These are phyloP conservation scores for Gossypium davidsonii DNA, from an alignment of 441 rosid genomes.

Conservation along the genomic window DNA sequence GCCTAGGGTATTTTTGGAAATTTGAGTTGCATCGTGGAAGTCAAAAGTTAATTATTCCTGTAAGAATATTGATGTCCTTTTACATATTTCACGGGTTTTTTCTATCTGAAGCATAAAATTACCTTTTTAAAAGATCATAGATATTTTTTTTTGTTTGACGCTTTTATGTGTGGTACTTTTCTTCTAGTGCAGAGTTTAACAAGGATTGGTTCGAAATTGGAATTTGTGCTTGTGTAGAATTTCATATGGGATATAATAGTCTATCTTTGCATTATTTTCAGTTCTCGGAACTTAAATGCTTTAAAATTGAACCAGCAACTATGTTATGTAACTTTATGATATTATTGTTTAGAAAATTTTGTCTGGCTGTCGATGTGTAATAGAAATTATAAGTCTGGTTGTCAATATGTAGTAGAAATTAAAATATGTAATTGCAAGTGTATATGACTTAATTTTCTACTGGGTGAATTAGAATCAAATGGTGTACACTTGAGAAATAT, in stretches of 20 bases:
- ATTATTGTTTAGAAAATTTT: background rate
- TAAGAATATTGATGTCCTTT: constrained; percentile 33
- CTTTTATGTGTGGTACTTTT: background rate
- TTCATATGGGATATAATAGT: background rate
- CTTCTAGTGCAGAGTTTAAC: background rate
- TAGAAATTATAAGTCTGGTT: background rate
- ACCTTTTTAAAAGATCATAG: background rate
- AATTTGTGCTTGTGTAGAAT: background rate
- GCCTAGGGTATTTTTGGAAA: constrained; percentile 86
- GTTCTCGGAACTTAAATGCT: background rate
- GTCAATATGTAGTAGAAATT: background rate
- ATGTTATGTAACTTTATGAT: background rate
- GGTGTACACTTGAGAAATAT: background rate
- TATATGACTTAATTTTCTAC: background rate
- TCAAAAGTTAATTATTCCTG: constrained; percentile 85
- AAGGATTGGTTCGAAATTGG: background rate
- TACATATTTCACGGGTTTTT: background rate
- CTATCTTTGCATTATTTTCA: background rate
- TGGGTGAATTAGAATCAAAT: background rate
- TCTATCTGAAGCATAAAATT: background rate
- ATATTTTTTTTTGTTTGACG: background rate
- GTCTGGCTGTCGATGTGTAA: background rate
- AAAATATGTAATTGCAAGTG: background rate
- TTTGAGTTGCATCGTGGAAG: constrained; percentile 80
- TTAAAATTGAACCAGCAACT: background rate